Base-by-base conservation (phyloP, 805 yeast genomes). In the Pichia manshurica region DNA sequence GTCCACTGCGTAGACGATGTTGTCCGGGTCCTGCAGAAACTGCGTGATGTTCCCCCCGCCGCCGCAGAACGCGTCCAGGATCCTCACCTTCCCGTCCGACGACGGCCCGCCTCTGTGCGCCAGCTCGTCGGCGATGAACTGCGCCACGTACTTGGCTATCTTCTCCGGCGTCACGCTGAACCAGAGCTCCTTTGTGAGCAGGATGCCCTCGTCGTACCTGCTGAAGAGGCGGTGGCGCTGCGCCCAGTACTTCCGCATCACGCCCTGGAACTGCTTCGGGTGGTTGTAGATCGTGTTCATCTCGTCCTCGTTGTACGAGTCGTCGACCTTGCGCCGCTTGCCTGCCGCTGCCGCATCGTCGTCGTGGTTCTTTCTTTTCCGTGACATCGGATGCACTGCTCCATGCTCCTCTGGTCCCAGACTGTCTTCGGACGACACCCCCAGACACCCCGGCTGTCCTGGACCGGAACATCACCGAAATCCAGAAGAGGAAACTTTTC, bases 41-140 rank as follows among this genome's bases (percentile, higher is more conserved):
- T 85, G 93, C 28, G 87, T 84, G 1, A 85, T 69, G 58, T 87
- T 87, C 0, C 96, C 96, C 1, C 95, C 96, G 1, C 90, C 96
- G 1, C 96, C 96, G 56, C 93, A 83, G 58, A 86, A 86, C 0
- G 84, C 74, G 58, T 88, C 96, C n/a, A 84, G 61, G 7, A 52
- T 46, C 13, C 21, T 41, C 4, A 28, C 16, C 40, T 20, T 21
- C 16, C 8, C 22, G 22, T 34, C 17, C 38, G 5, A 17, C 20
- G 9, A 25, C 29, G 20, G 7, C 36, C 96, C 0, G 96, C 96
- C 53, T n/a, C n/a, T n/a, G n/a, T n/a, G n/a, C n/a, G 91, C 81
- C 57, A 87, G 86, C 2, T 85, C 73, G 58, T 88, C 71, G 44
- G 68, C 63, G 16, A 82, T 64, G 48, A 78, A 73, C 46, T 73